A percentile compares a stretch with the other conserved stretches of the same genome.
Evolutionary conservation across 2,329 filamentous ascomycete genomes (phyloP).

Genomic region (Curvularia hawaiiensis): DNA sequence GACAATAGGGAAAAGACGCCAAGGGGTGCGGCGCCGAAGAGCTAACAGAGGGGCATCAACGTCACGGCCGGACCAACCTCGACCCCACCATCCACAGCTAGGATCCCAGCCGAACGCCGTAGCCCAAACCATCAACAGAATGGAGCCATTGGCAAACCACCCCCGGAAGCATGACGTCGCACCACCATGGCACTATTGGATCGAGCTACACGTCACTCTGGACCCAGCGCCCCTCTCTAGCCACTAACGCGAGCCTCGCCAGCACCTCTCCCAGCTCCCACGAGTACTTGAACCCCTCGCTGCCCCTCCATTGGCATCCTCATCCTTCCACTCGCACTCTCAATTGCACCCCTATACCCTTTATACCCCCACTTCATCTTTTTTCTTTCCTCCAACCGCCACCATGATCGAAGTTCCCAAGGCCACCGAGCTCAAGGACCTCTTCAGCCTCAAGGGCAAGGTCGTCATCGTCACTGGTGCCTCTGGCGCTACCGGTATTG

Average conservation of each 20-base stretch:
- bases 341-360: conserved; percentile 14
- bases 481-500: conserved; percentile 69
- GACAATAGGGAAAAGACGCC: background rate
- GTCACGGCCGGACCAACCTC: conserved; percentile 19
- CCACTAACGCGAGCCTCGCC: conserved; percentile 30
- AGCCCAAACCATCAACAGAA: conserved; percentile 29
- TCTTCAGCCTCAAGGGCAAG: conserved; percentile 60
- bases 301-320: conserved; percentile 20
- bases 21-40: conserved; percentile 1
- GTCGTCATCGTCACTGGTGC: conserved; percentile 59
- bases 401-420: conserved; percentile 56
- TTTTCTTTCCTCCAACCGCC: conserved; percentile 47
- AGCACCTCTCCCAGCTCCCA: conserved; percentile 24
- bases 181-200: conserved; percentile 13
- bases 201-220: conserved; percentile 36
- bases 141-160: conserved; percentile 28
- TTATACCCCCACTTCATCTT: background rate
- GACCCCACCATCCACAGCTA: conserved; percentile 25
- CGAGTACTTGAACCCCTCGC: conserved; percentile 44
- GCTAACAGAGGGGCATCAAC: conserved; percentile 16
- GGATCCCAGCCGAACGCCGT: conserved; percentile 21
- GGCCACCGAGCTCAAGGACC: conserved; percentile 62
- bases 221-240: conserved; percentile 36
- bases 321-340: conserved; percentile 20
- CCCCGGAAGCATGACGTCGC: conserved; percentile 25